These are phyloP conservation scores for Pyronema domesticum DNA, from an alignment of 495 filamentous ascomycete genomes.

Conservation along the genomic window DNA sequence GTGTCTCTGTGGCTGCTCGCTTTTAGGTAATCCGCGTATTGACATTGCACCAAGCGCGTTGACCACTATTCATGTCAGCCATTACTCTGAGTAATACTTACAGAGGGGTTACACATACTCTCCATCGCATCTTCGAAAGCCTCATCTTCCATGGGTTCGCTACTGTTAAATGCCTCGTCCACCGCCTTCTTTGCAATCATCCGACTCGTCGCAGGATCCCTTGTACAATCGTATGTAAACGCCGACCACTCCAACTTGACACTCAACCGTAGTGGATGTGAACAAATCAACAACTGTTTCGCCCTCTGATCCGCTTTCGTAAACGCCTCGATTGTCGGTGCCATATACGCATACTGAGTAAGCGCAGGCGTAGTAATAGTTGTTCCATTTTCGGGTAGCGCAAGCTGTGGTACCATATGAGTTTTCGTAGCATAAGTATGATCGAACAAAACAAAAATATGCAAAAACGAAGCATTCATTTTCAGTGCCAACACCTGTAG, in stretches of 20 bases:
- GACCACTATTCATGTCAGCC: slow-evolving; percentile 23
- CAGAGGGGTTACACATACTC: slow-evolving; percentile 5
- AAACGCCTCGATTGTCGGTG: slow-evolving; percentile 64
- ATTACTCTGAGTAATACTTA: not conserved
- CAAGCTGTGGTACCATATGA: slow-evolving; percentile 28
- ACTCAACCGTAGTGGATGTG: slow-evolving; percentile 74
- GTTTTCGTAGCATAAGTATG: slow-evolving; percentile 34
- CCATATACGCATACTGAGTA: slow-evolving; percentile 40
- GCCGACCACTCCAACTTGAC: slow-evolving; percentile 89
- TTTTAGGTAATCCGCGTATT: slow-evolving; percentile 20
- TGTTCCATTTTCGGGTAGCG: slow-evolving; percentile 18
- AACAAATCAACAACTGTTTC: slow-evolving; percentile 57
- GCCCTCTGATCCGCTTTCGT: slow-evolving; percentile 57
- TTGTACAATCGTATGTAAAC: slow-evolving; percentile 83
- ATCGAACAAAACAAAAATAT: slow-evolving; percentile 93
- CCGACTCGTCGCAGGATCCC: slow-evolving; percentile 57
- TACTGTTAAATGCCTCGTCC: slow-evolving; percentile 73
- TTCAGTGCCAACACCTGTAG: slow-evolving; percentile 80
- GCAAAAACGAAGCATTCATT: slow-evolving; percentile 81
- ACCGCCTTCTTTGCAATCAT: slow-evolving; percentile 66
- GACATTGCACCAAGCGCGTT: slow-evolving; percentile 30
- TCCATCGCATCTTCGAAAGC: slow-evolving; percentile 35
- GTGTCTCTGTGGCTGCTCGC: not conserved
- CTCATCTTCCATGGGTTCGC: slow-evolving; percentile 71
- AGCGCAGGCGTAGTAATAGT: slow-evolving; percentile 22